These are phyloP conservation scores for Halophytophthora polymorphica DNA, from an alignment of 352 stramenopile species.

Conservation along the genomic window DNA sequence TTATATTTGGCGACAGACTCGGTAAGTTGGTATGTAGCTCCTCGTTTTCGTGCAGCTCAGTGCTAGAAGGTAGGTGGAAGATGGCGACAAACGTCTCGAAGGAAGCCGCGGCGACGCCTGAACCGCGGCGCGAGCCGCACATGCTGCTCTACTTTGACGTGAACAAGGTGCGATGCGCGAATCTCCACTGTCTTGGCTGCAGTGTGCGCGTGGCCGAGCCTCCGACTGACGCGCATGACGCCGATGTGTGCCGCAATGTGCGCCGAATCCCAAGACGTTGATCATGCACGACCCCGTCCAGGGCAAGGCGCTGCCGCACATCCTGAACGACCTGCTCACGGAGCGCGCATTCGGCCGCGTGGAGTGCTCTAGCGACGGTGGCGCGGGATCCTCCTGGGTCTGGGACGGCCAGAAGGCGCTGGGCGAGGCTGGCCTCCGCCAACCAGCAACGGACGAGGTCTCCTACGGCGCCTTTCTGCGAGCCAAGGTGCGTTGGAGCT, in stretches of 20 bases:
- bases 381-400: conserved; percentile 30
- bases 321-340: conserved; percentile 75
- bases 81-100: no score
- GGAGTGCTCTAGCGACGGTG: neutral
- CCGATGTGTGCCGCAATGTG: neutral
- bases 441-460: conserved; percentile 13
- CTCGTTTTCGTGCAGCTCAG: no score
- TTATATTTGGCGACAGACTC: no score
- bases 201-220: neutral
- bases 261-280: conserved; percentile 42
- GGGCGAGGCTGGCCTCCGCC: neutral
- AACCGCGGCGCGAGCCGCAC: conserved; percentile 35
- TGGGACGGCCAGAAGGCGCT: conserved; percentile 44
- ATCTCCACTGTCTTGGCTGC: neutral
- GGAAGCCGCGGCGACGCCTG: no score
- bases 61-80: no score
- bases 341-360: conserved; percentile 47
- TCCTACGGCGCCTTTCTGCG: conserved; percentile 69
- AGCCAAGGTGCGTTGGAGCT: conserved; percentile 41
- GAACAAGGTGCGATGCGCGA: conserved; percentile 56
- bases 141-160: conserved; percentile 79
- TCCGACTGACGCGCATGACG: neutral
- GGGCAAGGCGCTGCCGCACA: conserved; percentile 64
- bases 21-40: no score
- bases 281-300: conserved; percentile 85